phyloP scores from a whole-genome alignment of 305 asterid species.

The Salvia sclarea region DNA sequence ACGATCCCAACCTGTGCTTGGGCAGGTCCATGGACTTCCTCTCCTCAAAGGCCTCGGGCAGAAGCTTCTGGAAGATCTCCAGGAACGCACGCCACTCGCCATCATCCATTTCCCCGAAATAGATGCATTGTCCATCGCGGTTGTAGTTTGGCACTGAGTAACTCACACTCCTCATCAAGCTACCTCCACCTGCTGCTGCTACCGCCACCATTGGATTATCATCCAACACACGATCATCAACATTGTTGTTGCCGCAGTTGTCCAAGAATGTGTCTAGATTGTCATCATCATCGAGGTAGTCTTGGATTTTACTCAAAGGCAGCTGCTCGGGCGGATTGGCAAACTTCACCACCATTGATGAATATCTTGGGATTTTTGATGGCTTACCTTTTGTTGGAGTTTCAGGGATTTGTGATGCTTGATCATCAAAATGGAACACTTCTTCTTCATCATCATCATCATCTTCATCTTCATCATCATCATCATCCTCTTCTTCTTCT shows the following conservation, averaged over 20 bases:
- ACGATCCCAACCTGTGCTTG: slow-evolving; percentile 81
- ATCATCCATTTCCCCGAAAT: slow-evolving; percentile 59
- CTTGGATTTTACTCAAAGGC: slow-evolving; percentile 33
- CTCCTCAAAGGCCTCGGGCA: slow-evolving; percentile 68
- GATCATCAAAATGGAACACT: slow-evolving; percentile 46
- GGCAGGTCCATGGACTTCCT: slow-evolving; percentile 68
- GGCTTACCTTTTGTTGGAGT: slow-evolving; percentile 43
- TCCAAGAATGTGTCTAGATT: slow-evolving; percentile 21
- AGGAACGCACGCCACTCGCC: slow-evolving; percentile 62
- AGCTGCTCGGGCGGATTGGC: slow-evolving; percentile 27
- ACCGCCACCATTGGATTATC: slow-evolving; percentile 34
- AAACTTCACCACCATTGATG: slow-evolving; percentile 38
- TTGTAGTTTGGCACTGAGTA: slow-evolving; percentile 52
- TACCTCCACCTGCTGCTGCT: slow-evolving; percentile 8
- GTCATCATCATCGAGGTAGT: slow-evolving; percentile 13
- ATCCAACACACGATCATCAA: slow-evolving; percentile 26
- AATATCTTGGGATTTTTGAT: slow-evolving; percentile 49
- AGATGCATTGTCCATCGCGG: slow-evolving; percentile 54
- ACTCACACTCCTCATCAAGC: slow-evolving; percentile 68
- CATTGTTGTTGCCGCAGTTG: slow-evolving; percentile 22
- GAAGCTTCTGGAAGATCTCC: slow-evolving; percentile 52
- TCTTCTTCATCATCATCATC: slow-evolving; percentile 25
- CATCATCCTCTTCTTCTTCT: slow-evolving; percentile 16
- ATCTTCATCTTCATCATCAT: slow-evolving; percentile 31
- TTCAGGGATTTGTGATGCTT: slow-evolving; percentile 28